These are phyloP conservation scores for Puccinia hordei DNA, from an alignment of 1,284 basidiomycete genomes.

Conservation along the genomic window DNA sequence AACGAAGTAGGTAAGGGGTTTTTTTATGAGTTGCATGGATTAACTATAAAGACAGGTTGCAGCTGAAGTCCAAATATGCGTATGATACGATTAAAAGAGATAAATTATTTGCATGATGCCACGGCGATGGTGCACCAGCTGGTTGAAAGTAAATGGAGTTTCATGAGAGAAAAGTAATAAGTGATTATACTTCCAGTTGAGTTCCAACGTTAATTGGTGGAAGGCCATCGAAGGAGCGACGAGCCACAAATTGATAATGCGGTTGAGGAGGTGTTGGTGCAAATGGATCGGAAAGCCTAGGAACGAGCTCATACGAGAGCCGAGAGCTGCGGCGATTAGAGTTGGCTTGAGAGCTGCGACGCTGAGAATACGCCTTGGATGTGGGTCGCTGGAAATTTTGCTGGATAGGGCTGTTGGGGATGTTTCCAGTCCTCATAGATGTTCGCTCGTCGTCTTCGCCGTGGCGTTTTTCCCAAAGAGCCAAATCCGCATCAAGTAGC, in stretches of 20 bases:
- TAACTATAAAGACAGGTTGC: too few species aligned
- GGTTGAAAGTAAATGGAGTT: neutral
- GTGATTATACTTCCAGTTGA: neutral
- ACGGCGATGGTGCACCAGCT: neutral
- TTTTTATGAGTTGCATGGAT: too few species aligned
- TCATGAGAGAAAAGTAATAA: neutral
- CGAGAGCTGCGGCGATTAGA: neutral
- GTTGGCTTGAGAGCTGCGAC: neutral
- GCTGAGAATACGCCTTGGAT: neutral
- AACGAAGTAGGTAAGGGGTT: too few species aligned
- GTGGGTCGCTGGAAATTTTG: neutral
- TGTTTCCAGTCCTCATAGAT: neutral
- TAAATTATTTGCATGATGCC: neutral
- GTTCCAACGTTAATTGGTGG: neutral
- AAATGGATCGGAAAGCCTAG: conserved; percentile 2
- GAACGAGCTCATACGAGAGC: conserved; percentile 1
- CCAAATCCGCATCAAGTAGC: conserved; percentile 27
- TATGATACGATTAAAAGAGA: too few species aligned
- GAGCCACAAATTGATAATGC: neutral
- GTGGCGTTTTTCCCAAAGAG: conserved; percentile 36
- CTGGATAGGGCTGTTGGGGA: neutral
- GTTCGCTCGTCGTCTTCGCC: neutral
- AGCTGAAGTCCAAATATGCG: too few species aligned
- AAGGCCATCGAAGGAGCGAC: neutral
- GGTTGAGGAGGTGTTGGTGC: neutral